Base-by-base conservation (phyloP, 1,284 basidiomycete genomes). In the Ustilago sp. region DNA sequence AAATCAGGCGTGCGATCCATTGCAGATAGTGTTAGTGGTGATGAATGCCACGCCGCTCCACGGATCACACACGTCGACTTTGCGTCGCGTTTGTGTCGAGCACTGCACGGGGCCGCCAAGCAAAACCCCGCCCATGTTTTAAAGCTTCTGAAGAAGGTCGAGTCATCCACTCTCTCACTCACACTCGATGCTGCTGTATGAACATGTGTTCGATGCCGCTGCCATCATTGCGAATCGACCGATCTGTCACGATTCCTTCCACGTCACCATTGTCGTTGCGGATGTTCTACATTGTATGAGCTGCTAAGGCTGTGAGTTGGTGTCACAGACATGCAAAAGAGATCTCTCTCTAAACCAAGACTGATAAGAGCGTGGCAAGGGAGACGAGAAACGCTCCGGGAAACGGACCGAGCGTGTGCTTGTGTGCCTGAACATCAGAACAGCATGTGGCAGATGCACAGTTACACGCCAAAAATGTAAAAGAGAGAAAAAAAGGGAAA, bases 131-230 rank as follows among this genome's bases (percentile, higher is more conserved):
- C 23, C 23, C 23, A 28, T 28, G 23, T 19, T 19, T 45, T 31
- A 56, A 43, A 39, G 32, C 50, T 61, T 54, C 51, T 57, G 12
- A 39, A 53, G 50, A 61, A 61, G 59, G 59, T 61, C 59, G 59
- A 61, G 59, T 54, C 59, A 61, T 54, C 23, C 11, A 15, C 13
- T 28, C 28, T 28, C 23, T 28, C 23, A 28, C 3, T 28, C 23
- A 28, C n/a, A 31, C 23, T 45, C 23, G 8, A 23, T n/a, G 13
- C 35, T n/a, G 13, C 45, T 52, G 50, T 52, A 52, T 34, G 50
- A 52, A 35, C 50, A 52, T 52, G 50, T 52, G 36, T 56, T 3
- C 13, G 6, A 6, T 4, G 39, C 15, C 39, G 39, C 11, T 15
- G 13, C 17, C 39, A 15, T 41, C 12, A 17, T 28, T 28, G 7